Evolutionary conservation across 2,329 filamentous ascomycete species (phyloP).

Genomic region (Phoma sp.): DNA sequence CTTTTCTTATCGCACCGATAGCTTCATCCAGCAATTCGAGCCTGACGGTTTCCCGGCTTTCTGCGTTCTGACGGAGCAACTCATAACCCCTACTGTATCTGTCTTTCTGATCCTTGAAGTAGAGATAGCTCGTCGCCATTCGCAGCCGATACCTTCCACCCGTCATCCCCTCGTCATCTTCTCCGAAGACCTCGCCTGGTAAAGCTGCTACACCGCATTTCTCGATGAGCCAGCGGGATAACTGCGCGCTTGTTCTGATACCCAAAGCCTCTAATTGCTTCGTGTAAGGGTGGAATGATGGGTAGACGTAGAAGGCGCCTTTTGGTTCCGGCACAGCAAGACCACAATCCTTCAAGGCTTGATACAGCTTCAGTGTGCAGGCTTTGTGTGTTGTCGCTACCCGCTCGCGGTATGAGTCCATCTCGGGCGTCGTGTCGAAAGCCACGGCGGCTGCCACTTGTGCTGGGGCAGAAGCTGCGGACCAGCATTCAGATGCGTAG

Average conservation of each 20-base stretch:
- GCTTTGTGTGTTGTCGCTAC: neutral
- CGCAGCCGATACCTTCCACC: slow-evolving; percentile 4
- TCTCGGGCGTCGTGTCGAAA: slow-evolving; percentile 2
- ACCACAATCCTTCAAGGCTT: neutral
- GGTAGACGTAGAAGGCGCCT: slow-evolving; percentile 10
- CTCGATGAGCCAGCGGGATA: slow-evolving; percentile 2
- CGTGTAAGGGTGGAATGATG: slow-evolving; percentile 4
- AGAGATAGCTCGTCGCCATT: slow-evolving; percentile 12
- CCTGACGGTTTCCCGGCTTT: too few species aligned
- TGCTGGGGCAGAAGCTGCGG: slow-evolving; percentile 7
- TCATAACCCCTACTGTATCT: neutral
- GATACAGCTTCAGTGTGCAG: neutral
- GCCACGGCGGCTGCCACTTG: slow-evolving; percentile 7
- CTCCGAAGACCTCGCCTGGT: slow-evolving; percentile 5
- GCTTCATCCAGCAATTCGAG: neutral
- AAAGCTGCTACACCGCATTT: slow-evolving; percentile 7
- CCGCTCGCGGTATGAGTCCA: slow-evolving; percentile 3
- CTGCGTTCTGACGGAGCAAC: neutral
- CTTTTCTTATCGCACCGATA: neutral
- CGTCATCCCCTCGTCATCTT: slow-evolving; percentile 1
- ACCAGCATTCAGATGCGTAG: slow-evolving; percentile 13
- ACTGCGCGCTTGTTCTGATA: neutral
- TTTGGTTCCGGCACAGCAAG: slow-evolving; percentile 5
- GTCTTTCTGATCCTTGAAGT: neutral
- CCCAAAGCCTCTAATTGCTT: neutral